These are phyloP conservation scores for Trichoderma breve DNA, from an alignment of 2,329 filamentous ascomycete species.

Conservation along the genomic window DNA sequence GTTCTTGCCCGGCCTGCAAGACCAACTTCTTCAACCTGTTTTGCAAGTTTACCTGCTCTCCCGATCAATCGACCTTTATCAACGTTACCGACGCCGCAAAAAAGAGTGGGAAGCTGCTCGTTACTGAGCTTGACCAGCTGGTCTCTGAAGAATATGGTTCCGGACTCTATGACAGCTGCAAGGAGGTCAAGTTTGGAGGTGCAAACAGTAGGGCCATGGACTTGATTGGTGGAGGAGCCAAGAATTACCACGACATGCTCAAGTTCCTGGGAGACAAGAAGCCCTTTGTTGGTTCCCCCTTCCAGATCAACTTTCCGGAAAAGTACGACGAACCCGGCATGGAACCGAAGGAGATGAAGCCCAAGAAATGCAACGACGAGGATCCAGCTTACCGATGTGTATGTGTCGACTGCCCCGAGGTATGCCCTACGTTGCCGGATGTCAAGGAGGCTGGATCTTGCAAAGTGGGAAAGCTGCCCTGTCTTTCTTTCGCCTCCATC, in stretches of 20 bases:
- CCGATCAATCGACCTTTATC: slow-evolving; percentile 91
- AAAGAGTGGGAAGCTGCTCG: slow-evolving; percentile 60
- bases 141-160: slow-evolving; percentile 79
- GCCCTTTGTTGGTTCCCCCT: slow-evolving; percentile 78
- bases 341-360: slow-evolving; percentile 65
- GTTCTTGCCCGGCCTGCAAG: slow-evolving; percentile 93
- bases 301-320: slow-evolving; percentile 91
- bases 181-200: slow-evolving; percentile 96
- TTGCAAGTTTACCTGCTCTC: slow-evolving; percentile 97
- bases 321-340: slow-evolving; percentile 66
- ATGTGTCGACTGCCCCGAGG: slow-evolving; percentile 85
- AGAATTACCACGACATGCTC: slow-evolving; percentile 81
- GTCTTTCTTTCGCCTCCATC: slow-evolving; percentile 89
- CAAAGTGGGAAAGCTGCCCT: slow-evolving; percentile 83
- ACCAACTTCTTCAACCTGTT: slow-evolving; percentile 98
- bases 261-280: slow-evolving; percentile 94
- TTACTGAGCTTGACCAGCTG: slow-evolving; percentile 87
- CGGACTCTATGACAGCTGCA: slow-evolving; percentile 95
- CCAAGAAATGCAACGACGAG: slow-evolving; percentile 86
- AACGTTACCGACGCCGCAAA: slow-evolving; percentile 77
- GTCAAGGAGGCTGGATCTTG: slow-evolving; percentile 71
- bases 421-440: slow-evolving; percentile 78
- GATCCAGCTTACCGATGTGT: slow-evolving; percentile 85
- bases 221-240: slow-evolving; percentile 91
- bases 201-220: slow-evolving; percentile 93